phyloP scores from a whole-genome alignment of 1,284 basidiomycete genomes.

The Jaminaea rosea region DNA sequence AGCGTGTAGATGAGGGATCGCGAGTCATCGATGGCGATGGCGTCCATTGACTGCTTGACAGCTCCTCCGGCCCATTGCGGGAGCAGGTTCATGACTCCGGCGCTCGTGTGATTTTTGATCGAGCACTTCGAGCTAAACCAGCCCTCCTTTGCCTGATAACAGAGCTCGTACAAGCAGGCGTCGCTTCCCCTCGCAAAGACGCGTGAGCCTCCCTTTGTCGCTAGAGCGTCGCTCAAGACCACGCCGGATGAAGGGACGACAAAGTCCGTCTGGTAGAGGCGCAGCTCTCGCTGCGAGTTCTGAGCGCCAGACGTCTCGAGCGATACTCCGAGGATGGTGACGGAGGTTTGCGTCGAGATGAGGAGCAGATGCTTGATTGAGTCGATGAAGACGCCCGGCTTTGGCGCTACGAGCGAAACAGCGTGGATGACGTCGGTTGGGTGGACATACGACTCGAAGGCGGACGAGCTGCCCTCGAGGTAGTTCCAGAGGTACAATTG shows the following conservation, averaged over 20 bases:
- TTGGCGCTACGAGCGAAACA: slow-evolving; percentile 45
- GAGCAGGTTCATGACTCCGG: slow-evolving; percentile 40
- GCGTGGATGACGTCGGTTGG: slow-evolving; percentile 82
- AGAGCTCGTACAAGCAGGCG: slow-evolving; percentile 82
- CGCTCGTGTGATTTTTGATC: slow-evolving; percentile 62
- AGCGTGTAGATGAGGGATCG: slow-evolving; percentile 39
- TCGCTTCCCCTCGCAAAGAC: slow-evolving; percentile 84
- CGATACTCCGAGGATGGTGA: slow-evolving; percentile 72
- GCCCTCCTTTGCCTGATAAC: slow-evolving; percentile 80
- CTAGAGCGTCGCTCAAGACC: slow-evolving; percentile 68
- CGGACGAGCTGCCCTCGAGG: slow-evolving; percentile 70
- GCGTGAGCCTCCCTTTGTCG: slow-evolving; percentile 65
- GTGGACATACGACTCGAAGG: slow-evolving; percentile 78
- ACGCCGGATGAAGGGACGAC: slow-evolving; percentile 63
- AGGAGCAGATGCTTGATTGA: slow-evolving; percentile 82
- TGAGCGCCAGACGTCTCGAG: slow-evolving; percentile 48
- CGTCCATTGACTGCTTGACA: slow-evolving; percentile 48
- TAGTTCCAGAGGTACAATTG: slow-evolving; percentile 97
- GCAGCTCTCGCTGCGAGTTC: slow-evolving; percentile 59
- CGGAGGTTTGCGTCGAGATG: slow-evolving; percentile 73
- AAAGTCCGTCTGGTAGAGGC: slow-evolving; percentile 84
- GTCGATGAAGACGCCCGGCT: slow-evolving; percentile 71
- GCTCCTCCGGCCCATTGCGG: slow-evolving; percentile 52
- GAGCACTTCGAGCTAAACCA: slow-evolving; percentile 77
- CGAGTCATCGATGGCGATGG: slow-evolving; percentile 31